phyloP scores from a whole-genome alignment of 179 eudicot genomes.

The Camellia oleifera region DNA sequence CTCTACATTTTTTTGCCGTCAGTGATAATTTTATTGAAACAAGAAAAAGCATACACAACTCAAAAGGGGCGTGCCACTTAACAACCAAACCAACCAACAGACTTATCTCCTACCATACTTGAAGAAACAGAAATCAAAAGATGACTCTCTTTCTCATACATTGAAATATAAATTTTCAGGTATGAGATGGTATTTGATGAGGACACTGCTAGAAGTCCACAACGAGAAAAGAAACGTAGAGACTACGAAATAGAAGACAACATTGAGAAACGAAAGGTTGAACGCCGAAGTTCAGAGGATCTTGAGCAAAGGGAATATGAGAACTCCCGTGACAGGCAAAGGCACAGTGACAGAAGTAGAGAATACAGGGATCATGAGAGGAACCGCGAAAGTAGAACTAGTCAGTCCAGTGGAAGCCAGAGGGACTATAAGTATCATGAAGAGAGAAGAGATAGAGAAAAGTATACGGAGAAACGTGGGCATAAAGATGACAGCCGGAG shows the following conservation, averaged over 20 bases:
- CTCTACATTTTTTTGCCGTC: background rate
- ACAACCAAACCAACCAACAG: too few species aligned
- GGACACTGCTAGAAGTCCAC: conserved; percentile 51
- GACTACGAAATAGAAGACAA: conserved; percentile 33
- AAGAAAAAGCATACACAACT: too few species aligned
- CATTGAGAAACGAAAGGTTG: conserved; percentile 31
- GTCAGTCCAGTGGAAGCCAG: conserved; percentile 20
- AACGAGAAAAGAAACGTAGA: conserved; percentile 31
- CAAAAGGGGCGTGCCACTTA: too few species aligned
- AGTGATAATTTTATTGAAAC: too few species aligned
- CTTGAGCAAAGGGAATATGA: conserved; percentile 25
- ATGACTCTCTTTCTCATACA: background rate
- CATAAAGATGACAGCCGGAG: conserved; percentile 22
- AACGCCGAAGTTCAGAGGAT: conserved; percentile 20
- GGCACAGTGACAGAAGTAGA: conserved; percentile 27
- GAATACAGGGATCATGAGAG: conserved; percentile 32
- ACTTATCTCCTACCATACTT: too few species aligned
- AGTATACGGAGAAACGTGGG: background rate
- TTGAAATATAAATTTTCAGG: conserved; percentile 27
- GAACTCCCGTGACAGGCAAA: conserved; percentile 29
- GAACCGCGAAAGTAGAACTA: conserved; percentile 19
- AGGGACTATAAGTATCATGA: conserved; percentile 12
- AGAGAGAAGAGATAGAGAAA: conserved; percentile 17
- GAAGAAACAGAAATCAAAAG: too few species aligned
- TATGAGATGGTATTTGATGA: conserved; percentile 91